Percentiles rank a stretch among this genome's conserved stretches.
phyloP scores from a whole-genome alignment of 768 basidiomycete genomes.

The Lactarius deliciosus region DNA sequence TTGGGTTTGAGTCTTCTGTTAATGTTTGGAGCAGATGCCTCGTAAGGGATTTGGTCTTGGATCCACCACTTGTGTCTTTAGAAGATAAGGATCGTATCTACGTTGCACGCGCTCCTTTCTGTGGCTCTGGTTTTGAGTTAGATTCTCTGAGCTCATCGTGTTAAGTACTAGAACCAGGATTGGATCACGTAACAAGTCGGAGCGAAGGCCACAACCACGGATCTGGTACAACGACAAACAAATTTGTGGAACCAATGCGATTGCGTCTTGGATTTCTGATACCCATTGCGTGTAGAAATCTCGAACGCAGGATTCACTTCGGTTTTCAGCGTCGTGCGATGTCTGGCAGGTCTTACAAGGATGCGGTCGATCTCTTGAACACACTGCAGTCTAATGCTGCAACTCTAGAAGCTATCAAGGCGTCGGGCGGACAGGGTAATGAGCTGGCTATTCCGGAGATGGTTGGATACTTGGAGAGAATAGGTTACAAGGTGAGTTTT shows the following conservation, averaged over 20 bases:
- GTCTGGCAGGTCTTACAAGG: slow-evolving; percentile 65
- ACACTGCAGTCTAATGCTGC: slow-evolving; percentile 91
- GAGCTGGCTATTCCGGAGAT: slow-evolving; percentile 80
- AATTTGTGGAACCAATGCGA: slow-evolving; percentile 16
- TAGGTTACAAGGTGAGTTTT: slow-evolving; percentile 76
- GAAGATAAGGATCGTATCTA: slow-evolving; percentile 36
- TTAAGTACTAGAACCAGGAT: not conserved
- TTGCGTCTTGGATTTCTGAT: slow-evolving; percentile 4
- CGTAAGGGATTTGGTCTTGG: slow-evolving; percentile 43
- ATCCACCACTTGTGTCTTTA: slow-evolving; percentile 24
- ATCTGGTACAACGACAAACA: not conserved
- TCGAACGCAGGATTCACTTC: not conserved
- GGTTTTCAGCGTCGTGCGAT: slow-evolving; percentile 41
- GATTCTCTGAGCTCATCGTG: slow-evolving; percentile 35
- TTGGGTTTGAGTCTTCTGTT: slow-evolving; percentile 66
- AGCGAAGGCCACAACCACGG: not conserved
- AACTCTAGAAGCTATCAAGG: slow-evolving; percentile 79
- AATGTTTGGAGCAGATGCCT: slow-evolving; percentile 62
- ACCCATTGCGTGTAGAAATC: not conserved
- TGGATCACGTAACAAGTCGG: not conserved
- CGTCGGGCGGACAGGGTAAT: slow-evolving; percentile 60
- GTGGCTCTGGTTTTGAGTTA: slow-evolving; percentile 28
- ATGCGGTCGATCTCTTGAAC: slow-evolving; percentile 74
- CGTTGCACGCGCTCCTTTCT: slow-evolving; percentile 30
- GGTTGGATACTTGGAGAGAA: slow-evolving; percentile 82